phyloP scores from a whole-genome alignment of 1,284 basidiomycete genomes.

The Neolentinus lepideus region DNA sequence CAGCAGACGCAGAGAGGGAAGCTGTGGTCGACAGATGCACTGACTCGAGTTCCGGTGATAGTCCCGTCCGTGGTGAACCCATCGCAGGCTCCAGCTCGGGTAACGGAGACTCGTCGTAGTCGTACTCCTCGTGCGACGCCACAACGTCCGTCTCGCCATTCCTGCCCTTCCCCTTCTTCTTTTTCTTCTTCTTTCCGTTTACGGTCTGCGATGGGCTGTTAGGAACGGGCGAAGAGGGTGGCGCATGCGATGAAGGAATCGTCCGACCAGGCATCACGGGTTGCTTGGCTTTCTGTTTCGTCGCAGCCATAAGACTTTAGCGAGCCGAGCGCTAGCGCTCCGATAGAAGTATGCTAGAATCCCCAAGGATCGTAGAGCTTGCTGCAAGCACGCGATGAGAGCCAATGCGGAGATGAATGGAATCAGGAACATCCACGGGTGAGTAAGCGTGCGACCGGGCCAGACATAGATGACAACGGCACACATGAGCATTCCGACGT shows the following conservation, averaged over 20 bases:
- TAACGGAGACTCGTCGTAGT: slow-evolving; percentile 18
- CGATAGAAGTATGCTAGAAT: neutral
- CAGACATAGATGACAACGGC: no score
- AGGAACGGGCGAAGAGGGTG: neutral
- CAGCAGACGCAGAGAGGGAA: slow-evolving; percentile 31
- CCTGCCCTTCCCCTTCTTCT: slow-evolving; percentile 36
- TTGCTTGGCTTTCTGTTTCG: neutral
- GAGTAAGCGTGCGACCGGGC: no score
- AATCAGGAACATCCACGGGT: no score
- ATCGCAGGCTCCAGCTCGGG: slow-evolving; percentile 18
- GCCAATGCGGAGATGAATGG: no score
- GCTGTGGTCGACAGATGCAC: slow-evolving; percentile 41
- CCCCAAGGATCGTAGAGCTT: neutral
- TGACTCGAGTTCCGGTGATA: slow-evolving; percentile 39
- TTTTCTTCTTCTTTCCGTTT: slow-evolving; percentile 35
- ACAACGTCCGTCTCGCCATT: slow-evolving; percentile 9
- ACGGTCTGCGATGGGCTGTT: neutral
- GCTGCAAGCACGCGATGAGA: neutral
- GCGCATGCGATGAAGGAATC: neutral
- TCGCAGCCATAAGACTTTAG: neutral
- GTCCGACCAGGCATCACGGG: neutral
- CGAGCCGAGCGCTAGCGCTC: neutral
- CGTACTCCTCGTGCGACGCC: slow-evolving; percentile 21
- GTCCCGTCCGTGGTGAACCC: slow-evolving; percentile 22
- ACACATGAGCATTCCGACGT: no score